Evolutionary conservation across 2,329 filamentous ascomycete genomes (phyloP).

Genomic region (Drechslerella coelobrocha): DNA sequence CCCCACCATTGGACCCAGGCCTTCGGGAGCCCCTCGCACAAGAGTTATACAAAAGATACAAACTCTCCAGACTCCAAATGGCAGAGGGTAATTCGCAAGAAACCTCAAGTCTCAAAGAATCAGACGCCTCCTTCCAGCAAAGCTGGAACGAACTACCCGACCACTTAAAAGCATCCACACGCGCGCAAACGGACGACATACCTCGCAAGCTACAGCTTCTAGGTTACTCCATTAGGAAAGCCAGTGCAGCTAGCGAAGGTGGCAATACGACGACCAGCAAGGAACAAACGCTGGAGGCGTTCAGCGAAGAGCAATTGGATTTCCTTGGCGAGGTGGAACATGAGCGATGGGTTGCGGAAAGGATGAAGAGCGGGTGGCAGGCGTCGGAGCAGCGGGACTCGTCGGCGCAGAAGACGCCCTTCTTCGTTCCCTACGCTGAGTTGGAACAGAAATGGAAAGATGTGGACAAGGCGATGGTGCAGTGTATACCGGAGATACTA

Average conservation of each 20-base stretch:
- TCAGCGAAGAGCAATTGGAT: conserved; percentile 27
- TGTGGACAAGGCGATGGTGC: conserved; percentile 43
- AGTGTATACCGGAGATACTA: conserved; percentile 28
- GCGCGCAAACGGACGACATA: conserved; percentile 43
- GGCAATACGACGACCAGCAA: no score
- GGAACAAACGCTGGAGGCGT: conserved; percentile 16
- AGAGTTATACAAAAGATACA: conserved; percentile 43
- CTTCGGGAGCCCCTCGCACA: conserved; percentile 29
- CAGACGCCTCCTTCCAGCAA: conserved; percentile 35
- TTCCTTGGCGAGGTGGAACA: conserved; percentile 42
- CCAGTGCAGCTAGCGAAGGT: background rate
- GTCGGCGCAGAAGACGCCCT: conserved; percentile 28
- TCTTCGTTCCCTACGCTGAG: conserved; percentile 34
- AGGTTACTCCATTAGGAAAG: conserved; percentile 19
- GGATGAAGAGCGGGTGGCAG: conserved; percentile 37
- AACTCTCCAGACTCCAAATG: conserved; percentile 23
- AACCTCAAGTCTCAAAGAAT: conserved; percentile 3
- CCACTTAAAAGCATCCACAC: conserved; percentile 27
- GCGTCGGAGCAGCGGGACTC: conserved; percentile 22
- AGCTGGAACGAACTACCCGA: conserved; percentile 33
- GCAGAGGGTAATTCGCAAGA: conserved; percentile 9
- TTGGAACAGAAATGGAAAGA: conserved; percentile 47
- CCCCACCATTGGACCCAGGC: conserved; percentile 20
- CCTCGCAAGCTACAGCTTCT: conserved; percentile 32
- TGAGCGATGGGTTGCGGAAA: conserved; percentile 34